These are phyloP conservation scores for Echeveria elegans DNA, from an alignment of 164 flowering plant genomes.

Conservation along the genomic window DNA sequence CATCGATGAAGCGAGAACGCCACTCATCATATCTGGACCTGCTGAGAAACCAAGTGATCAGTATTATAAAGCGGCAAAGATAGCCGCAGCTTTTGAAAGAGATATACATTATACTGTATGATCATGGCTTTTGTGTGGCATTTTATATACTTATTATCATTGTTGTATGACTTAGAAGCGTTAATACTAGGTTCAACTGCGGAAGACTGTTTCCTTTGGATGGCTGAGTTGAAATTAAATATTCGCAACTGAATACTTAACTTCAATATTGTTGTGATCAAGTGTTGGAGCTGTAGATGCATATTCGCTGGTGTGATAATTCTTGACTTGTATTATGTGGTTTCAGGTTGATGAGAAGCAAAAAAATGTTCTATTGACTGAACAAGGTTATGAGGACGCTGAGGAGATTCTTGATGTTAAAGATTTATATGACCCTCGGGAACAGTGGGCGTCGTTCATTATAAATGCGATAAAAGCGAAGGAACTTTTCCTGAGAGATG, in stretches of 20 bases:
- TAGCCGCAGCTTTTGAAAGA: constrained; percentile 83
- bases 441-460: constrained; percentile 92
- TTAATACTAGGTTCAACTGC: background rate
- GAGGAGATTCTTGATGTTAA: constrained; percentile 85
- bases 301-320: background rate
- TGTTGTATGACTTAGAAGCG: background rate
- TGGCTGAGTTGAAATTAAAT: background rate
- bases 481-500: constrained; percentile 93
- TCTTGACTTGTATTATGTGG: constrained; percentile 8
- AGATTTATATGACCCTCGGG: constrained; percentile 97
- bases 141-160: background rate
- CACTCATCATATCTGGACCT: constrained; percentile 95
- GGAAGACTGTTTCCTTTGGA: background rate
- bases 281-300: background rate
- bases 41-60: constrained; percentile 96
- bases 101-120: constrained; percentile 95
- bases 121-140: constrained; percentile 5
- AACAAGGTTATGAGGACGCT: constrained; percentile 98
- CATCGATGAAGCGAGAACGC: constrained; percentile 98
- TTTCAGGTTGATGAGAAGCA: constrained; percentile 94
- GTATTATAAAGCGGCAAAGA: constrained; percentile 93
- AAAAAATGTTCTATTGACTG: constrained; percentile 75
- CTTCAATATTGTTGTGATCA: background rate
- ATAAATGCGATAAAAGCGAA: constrained; percentile 92
- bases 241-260: background rate